Evolutionary conservation across 176 grass and related monocot species (phyloP).

Genomic region (Oryza australiensis): DNA sequence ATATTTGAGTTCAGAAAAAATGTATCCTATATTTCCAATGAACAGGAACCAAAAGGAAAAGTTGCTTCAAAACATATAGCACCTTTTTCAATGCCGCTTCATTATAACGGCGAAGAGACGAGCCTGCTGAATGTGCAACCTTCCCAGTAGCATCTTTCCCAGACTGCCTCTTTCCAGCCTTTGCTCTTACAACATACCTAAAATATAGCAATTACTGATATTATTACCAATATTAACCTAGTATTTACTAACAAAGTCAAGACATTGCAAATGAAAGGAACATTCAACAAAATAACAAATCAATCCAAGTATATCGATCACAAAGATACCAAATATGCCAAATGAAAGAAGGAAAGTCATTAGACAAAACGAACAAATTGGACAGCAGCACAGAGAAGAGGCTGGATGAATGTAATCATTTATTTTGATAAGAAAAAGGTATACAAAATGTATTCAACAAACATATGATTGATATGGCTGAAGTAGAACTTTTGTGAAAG

Average conservation of each 20-base stretch:
- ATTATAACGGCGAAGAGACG: slow-evolving; percentile 82
- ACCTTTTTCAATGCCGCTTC: slow-evolving; percentile 96
- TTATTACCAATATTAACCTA: neutral
- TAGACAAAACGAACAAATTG: neutral
- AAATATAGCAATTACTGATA: slow-evolving; percentile 7
- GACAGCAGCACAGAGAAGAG: neutral
- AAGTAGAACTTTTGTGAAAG: neutral
- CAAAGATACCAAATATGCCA: neutral
- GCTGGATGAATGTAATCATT: neutral
- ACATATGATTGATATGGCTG: neutral
- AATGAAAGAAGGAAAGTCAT: neutral
- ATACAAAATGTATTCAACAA: neutral
- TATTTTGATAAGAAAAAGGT: neutral
- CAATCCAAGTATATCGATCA: neutral
- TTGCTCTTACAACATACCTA: slow-evolving; percentile 98
- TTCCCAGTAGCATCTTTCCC: slow-evolving; percentile 93
- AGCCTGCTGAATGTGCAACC: slow-evolving; percentile 87
- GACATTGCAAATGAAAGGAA: neutral
- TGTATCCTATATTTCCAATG: neutral
- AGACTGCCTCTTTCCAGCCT: slow-evolving; percentile 94
- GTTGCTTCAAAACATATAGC: neutral
- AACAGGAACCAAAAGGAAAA: slow-evolving; percentile 14
- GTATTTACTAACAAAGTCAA: neutral
- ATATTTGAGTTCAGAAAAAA: neutral
- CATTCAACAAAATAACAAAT: neutral